Evolutionary conservation across 768 basidiomycete species (phyloP).

Genomic region (Agaricus sinodeliciosus): DNA sequence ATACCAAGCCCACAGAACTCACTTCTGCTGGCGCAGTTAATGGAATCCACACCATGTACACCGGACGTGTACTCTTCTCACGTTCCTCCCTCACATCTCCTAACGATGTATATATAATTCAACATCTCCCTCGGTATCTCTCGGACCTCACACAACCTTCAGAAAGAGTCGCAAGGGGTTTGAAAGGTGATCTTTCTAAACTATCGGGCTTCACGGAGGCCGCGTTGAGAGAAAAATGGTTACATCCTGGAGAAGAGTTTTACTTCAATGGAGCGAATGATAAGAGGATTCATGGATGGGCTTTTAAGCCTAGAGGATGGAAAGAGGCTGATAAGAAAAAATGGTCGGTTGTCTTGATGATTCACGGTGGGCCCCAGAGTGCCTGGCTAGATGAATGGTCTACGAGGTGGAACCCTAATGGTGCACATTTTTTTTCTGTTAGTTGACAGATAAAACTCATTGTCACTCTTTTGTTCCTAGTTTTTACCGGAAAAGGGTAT

Average conservation of each 20-base stretch:
- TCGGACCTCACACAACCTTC: background rate
- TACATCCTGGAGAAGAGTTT: constrained; percentile 70
- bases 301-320: constrained; percentile 76
- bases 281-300: constrained; percentile 78
- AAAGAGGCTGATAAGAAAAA: constrained; percentile 57
- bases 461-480: constrained; percentile 24
- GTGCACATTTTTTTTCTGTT: constrained; percentile 24
- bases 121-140: constrained; percentile 25
- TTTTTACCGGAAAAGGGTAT: constrained; percentile 86
- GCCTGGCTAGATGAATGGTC: constrained; percentile 93
- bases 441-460: too few species aligned
- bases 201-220: constrained; percentile 61
- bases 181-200: constrained; percentile 26
- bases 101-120: constrained; percentile 69
- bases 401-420: constrained; percentile 87
- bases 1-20: constrained; percentile 48
- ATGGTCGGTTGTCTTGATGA: constrained; percentile 75
- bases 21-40: constrained; percentile 53
- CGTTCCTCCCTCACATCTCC: constrained; percentile 72
- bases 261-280: constrained; percentile 84
- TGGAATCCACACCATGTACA: constrained; percentile 53
- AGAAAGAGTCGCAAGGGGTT: background rate
- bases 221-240: constrained; percentile 47
- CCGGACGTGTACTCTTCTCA: constrained; percentile 62
- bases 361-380: constrained; percentile 79